Percentiles rank a stretch among this genome's conserved stretches.
Conservation (phyloP, 2,329 filamentous ascomycete species). For the Aspergillus bombycis region DNA sequence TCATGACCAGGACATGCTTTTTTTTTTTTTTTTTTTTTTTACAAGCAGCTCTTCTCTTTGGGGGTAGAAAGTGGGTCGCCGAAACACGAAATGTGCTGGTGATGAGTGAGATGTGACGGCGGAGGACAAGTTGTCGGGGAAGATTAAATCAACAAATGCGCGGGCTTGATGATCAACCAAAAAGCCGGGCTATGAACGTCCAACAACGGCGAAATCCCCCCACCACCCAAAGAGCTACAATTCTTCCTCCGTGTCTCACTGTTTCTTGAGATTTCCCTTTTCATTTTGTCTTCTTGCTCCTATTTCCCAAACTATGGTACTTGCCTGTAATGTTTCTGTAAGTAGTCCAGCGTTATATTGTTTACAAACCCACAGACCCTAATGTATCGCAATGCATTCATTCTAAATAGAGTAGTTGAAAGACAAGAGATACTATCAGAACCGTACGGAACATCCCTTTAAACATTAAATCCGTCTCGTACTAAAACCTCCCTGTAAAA, state of each 20-base stretch:
- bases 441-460: not conserved
- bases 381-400: not conserved
- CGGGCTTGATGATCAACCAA: not conserved
- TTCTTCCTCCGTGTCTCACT: not conserved
- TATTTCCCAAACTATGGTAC: not conserved
- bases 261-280: not conserved
- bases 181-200: not conserved
- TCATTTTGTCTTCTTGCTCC: not conserved
- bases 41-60: conserved; percentile 6
- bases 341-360: not conserved
- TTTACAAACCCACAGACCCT: not conserved
- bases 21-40: too few relatives aligned
- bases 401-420: not conserved
- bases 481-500: not conserved
- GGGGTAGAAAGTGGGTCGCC: conserved; percentile 9
- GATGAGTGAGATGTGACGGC: not conserved
- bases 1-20: conserved; percentile 43
- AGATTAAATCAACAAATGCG: not conserved
- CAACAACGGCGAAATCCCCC: not conserved
- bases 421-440: not conserved
- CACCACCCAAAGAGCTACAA: too few relatives aligned
- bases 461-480: not conserved
- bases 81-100: not conserved
- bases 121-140: not conserved
- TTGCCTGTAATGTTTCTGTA: too few relatives aligned